Evolutionary conservation across 208 protist species (phyloP).

Genomic region (Angomonas ambiguus): DNA sequence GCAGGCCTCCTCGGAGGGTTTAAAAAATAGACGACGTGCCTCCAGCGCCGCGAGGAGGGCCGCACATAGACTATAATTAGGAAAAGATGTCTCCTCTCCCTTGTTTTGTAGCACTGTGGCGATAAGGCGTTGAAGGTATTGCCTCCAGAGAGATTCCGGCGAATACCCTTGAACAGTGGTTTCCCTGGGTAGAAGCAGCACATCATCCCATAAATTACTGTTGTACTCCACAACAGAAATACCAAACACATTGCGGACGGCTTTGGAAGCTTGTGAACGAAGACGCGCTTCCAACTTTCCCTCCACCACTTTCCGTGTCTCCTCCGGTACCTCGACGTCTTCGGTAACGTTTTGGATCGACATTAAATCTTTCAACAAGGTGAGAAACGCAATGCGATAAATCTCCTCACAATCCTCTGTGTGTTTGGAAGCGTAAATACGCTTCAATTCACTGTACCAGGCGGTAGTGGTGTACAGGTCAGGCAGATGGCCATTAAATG

Average conservation of each 20-base stretch:
- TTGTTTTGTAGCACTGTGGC: neutral
- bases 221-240: neutral
- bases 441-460: slow-evolving; percentile 89
- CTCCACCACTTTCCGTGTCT: neutral
- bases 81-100: neutral
- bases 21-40: neutral
- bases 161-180: neutral
- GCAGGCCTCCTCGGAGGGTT: too few species aligned
- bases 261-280: neutral
- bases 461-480: slow-evolving; percentile 95
- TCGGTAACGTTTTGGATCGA: neutral
- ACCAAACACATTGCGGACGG: neutral
- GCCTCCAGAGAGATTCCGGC: neutral
- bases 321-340: neutral
- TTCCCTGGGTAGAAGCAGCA: neutral
- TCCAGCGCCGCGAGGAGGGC: neutral
- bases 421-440: slow-evolving; percentile 65
- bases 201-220: neutral
- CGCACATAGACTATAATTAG: neutral
- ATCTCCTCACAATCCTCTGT: slow-evolving; percentile 35
- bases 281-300: neutral
- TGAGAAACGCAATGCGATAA: slow-evolving; percentile 18
- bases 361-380: slow-evolving; percentile 5
- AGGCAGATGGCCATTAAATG: slow-evolving; percentile 86
- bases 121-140: neutral